These are phyloP conservation scores for Gypsophila paniculata DNA, from an alignment of 179 eudicot species.

Conservation along the genomic window DNA sequence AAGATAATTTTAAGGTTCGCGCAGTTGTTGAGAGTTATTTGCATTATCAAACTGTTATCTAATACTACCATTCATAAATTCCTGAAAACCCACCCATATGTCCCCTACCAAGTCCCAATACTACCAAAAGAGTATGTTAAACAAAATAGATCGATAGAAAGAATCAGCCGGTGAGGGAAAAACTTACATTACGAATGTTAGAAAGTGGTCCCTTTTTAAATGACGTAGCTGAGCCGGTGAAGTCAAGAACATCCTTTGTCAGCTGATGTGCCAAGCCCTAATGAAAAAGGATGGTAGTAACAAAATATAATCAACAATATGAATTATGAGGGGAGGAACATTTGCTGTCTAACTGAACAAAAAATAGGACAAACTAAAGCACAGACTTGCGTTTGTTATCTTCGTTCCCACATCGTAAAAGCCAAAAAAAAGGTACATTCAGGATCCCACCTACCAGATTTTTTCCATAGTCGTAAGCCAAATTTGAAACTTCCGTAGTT, in stretches of 20 bases:
- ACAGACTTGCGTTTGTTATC: background rate
- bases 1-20: too few species aligned
- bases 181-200: conserved; percentile 73
- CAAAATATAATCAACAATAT: conserved; percentile 8
- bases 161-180: background rate
- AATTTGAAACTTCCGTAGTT: conserved; percentile 69
- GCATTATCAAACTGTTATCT: too few species aligned
- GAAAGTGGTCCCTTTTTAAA: conserved; percentile 87
- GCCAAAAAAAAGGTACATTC: background rate
- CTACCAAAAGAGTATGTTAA: background rate
- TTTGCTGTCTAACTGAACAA: conserved; percentile 1
- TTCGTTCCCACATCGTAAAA: background rate
- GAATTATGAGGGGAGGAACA: background rate
- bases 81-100: background rate
- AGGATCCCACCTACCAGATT: conserved; percentile 62
- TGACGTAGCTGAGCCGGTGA: conserved; percentile 81
- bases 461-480: conserved; percentile 87
- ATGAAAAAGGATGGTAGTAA: conserved; percentile 5
- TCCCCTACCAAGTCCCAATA: background rate
- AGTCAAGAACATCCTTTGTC: conserved; percentile 86
- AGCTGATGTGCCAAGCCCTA: conserved; percentile 95
- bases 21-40: too few species aligned
- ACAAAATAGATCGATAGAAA: conserved; percentile 2
- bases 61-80: too few species aligned
- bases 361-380: conserved; percentile 2